Percentiles rank a stretch among this genome's conserved stretches.
These are phyloP conservation scores for Durio zibethinus DNA, from an alignment of 345 rosid genomes.

Conservation along the genomic window DNA sequence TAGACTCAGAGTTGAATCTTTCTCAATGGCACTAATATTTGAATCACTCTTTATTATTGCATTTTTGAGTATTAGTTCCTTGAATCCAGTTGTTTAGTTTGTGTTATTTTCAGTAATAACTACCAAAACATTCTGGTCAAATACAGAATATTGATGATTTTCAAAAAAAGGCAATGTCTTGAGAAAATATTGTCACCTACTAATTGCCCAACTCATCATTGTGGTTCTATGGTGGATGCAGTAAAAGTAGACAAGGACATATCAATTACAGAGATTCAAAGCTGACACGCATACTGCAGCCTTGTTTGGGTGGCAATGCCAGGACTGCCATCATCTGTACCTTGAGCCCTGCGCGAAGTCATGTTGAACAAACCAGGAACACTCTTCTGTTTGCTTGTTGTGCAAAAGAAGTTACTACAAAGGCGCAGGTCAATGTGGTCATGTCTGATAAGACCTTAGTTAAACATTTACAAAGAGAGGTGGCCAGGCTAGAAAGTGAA, in stretches of 20 bases:
- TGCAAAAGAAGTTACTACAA: conserved; percentile 95
- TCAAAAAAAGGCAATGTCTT: neutral
- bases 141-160: neutral
- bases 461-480: conserved; percentile 85
- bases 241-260: conserved; percentile 92
- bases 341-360: conserved; percentile 93
- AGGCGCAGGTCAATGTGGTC: conserved; percentile 95
- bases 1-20: neutral
- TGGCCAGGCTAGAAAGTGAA: conserved; percentile 93
- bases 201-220: conserved; percentile 12
- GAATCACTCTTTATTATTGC: neutral
- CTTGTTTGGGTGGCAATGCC: conserved; percentile 96
- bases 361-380: conserved; percentile 97
- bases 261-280: conserved; percentile 96
- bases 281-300: conserved; percentile 89
- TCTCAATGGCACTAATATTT: neutral
- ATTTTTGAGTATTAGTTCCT: neutral
- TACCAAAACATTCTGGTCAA: neutral
- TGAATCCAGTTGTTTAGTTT: neutral
- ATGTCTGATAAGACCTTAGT: conserved; percentile 99
- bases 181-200: neutral
- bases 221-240: conserved; percentile 36
- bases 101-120: neutral
- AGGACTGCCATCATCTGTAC: conserved; percentile 96
- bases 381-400: conserved; percentile 95